Conservation (phyloP, 1,139 yeast species). For the Hemisphaericaspora lyxosophila region DNA sequence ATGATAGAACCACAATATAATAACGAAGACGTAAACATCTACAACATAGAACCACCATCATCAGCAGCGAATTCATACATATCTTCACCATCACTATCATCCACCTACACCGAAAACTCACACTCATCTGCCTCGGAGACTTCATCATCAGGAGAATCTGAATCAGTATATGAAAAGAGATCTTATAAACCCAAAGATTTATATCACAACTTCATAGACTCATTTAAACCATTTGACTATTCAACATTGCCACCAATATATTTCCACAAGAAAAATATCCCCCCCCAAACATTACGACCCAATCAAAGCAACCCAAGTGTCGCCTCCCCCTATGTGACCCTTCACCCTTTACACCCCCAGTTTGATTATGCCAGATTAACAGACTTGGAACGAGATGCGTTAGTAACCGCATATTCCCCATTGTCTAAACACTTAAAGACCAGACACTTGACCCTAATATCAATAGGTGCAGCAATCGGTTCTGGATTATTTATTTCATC, state of each 20-base stretch:
- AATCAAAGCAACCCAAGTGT: slow-evolving; percentile 1
- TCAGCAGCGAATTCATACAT: too few species aligned
- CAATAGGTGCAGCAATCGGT: slow-evolving; percentile 45
- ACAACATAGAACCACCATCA: too few species aligned
- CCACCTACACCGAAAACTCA: neutral
- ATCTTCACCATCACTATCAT: neutral
- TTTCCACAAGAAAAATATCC: slow-evolving; percentile 4
- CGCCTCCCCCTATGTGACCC: neutral
- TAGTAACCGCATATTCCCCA: slow-evolving; percentile 32
- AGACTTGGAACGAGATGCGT: slow-evolving; percentile 33
- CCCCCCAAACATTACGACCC: neutral
- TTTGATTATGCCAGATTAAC: slow-evolving; percentile 30
- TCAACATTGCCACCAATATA: slow-evolving; percentile 20
- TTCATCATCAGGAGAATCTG: neutral
- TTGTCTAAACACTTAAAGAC: slow-evolving; percentile 34
- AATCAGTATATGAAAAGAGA: neutral
- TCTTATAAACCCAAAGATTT: slow-evolving; percentile 11
- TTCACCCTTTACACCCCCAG: slow-evolving; percentile 25
- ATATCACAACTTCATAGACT: slow-evolving; percentile 29
- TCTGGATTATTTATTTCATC: slow-evolving; percentile 42
- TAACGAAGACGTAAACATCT: too few species aligned
- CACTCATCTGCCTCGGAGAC: neutral
- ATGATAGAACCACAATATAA: too few species aligned
- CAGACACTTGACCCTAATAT: slow-evolving; percentile 43
- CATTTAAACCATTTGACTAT: slow-evolving; percentile 31